phyloP scores from a whole-genome alignment of 2,329 filamentous ascomycete genomes.

The Ilyonectria destructans region DNA sequence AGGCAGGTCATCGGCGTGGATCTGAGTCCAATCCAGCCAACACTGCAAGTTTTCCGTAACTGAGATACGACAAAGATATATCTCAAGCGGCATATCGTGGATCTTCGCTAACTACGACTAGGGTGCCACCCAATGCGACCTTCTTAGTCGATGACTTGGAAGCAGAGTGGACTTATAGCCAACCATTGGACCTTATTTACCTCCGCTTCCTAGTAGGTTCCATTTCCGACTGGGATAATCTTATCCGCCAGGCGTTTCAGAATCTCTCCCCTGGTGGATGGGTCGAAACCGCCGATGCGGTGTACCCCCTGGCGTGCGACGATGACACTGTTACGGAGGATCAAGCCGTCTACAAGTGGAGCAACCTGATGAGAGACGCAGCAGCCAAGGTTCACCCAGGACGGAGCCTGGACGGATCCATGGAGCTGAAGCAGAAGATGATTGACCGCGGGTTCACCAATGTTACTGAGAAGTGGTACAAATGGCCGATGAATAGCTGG shows the following conservation, averaged over 20 bases:
- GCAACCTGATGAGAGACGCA: slow-evolving; percentile 19
- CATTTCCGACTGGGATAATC: slow-evolving; percentile 16
- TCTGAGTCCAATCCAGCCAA: slow-evolving; percentile 25
- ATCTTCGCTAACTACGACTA: not conserved
- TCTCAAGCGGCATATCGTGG: not conserved
- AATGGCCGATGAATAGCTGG: slow-evolving; percentile 24
- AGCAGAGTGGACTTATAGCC: slow-evolving; percentile 16
- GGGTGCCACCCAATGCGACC: slow-evolving; percentile 10
- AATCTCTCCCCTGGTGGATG: slow-evolving; percentile 18
- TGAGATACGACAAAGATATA: not conserved
- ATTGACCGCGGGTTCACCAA: slow-evolving; percentile 9
- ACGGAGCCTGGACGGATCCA: slow-evolving; percentile 11
- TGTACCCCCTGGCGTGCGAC: slow-evolving; percentile 17
- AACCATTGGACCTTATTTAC: slow-evolving; percentile 24
- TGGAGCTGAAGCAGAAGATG: slow-evolving; percentile 24
- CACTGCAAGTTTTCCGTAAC: not conserved
- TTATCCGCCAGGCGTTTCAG: slow-evolving; percentile 6
- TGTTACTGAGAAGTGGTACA: slow-evolving; percentile 6
- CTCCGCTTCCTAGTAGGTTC: slow-evolving; percentile 25
- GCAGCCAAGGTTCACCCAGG: slow-evolving; percentile 11
- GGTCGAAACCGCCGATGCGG: slow-evolving; percentile 22
- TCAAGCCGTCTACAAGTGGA: slow-evolving; percentile 18
- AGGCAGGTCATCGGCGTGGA: slow-evolving; percentile 21
- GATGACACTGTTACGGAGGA: slow-evolving; percentile 16
- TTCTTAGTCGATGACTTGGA: slow-evolving; percentile 22